Conservation (phyloP, 2,329 filamentous ascomycete genomes). For the Cercospora sesami region DNA sequence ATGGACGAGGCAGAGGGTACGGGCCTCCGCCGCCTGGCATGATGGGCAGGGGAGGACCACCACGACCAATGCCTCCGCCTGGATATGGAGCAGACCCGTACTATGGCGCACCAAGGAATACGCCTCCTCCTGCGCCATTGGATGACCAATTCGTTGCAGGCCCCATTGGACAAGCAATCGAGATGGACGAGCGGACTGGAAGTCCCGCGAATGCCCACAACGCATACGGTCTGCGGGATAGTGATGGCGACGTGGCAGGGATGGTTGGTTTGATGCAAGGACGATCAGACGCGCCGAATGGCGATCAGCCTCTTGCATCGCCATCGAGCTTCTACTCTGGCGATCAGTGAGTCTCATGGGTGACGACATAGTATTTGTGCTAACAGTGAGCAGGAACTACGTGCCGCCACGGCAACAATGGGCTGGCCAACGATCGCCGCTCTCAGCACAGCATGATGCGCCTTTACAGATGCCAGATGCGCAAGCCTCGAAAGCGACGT, state of each 20-base stretch:
- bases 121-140: constrained; percentile 32
- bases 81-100: constrained; percentile 33
- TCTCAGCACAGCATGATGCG: constrained; percentile 14
- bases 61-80: constrained; percentile 29
- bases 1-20: constrained; percentile 33
- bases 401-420: constrained; percentile 51
- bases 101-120: constrained; percentile 24
- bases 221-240: constrained; percentile 55
- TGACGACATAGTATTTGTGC: not conserved
- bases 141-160: constrained; percentile 37
- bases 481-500: constrained; percentile 18
- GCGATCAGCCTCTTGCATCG: constrained; percentile 69
- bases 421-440: constrained; percentile 29
- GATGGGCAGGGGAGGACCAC: constrained; percentile 36
- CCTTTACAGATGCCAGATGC: constrained; percentile 14
- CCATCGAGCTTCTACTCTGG: constrained; percentile 72
- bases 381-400: constrained; percentile 41
- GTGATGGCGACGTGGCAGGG: constrained; percentile 69
- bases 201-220: constrained; percentile 20
- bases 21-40: constrained; percentile 28
- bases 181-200: constrained; percentile 74
- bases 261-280: constrained; percentile 71
- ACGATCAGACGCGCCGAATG: constrained; percentile 46
- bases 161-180: constrained; percentile 65
- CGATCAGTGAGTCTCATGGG: constrained; percentile 59